Evolutionary conservation across 495 filamentous ascomycete species (phyloP).

Genomic region (Penicillium maclennaniae): DNA sequence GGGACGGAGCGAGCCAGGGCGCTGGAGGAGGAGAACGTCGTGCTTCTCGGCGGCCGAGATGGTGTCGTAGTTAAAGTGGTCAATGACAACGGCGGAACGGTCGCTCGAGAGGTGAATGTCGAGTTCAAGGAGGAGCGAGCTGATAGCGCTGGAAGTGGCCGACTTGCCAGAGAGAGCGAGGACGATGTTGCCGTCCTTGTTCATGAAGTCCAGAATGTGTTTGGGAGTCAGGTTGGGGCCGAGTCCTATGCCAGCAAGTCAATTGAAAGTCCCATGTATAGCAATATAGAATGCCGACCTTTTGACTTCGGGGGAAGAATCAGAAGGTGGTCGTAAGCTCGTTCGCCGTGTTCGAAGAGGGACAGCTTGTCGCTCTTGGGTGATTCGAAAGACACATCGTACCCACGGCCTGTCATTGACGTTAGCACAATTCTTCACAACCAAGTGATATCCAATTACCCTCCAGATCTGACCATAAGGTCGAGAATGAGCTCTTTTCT

Average conservation of each 20-base stretch:
- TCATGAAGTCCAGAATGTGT: slow-evolving; percentile 84
- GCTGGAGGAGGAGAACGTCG: slow-evolving; percentile 77
- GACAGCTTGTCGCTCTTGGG: slow-evolving; percentile 80
- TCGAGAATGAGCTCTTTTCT: slow-evolving; percentile 76
- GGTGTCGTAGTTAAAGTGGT: slow-evolving; percentile 93
- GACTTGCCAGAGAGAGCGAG: slow-evolving; percentile 75
- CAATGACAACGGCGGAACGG: slow-evolving; percentile 75
- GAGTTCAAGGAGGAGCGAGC: slow-evolving; percentile 82
- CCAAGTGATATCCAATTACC: slow-evolving; percentile 45
- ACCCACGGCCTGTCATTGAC: slow-evolving; percentile 66
- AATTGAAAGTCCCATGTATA: slow-evolving; percentile 18
- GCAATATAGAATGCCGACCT: slow-evolving; percentile 48
- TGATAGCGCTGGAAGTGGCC: slow-evolving; percentile 70
- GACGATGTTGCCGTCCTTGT: slow-evolving; percentile 87
- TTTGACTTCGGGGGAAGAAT: slow-evolving; percentile 86
- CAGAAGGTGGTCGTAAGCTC: slow-evolving; percentile 83
- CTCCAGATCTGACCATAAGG: slow-evolving; percentile 76
- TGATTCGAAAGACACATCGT: slow-evolving; percentile 71
- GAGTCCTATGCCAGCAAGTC: slow-evolving; percentile 54
- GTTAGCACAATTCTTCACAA: slow-evolving; percentile 10
- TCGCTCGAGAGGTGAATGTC: slow-evolving; percentile 88
- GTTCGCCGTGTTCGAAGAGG: slow-evolving; percentile 83
- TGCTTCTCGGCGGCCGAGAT: slow-evolving; percentile 73
- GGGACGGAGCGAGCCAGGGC: slow-evolving; percentile 55
- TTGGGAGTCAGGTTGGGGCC: slow-evolving; percentile 85